Evolutionary conservation across 768 basidiomycete species (phyloP), one percentile per base, ranked within the genome.

Genomic region (Trichaptum fuscoviolaceum): DNA sequence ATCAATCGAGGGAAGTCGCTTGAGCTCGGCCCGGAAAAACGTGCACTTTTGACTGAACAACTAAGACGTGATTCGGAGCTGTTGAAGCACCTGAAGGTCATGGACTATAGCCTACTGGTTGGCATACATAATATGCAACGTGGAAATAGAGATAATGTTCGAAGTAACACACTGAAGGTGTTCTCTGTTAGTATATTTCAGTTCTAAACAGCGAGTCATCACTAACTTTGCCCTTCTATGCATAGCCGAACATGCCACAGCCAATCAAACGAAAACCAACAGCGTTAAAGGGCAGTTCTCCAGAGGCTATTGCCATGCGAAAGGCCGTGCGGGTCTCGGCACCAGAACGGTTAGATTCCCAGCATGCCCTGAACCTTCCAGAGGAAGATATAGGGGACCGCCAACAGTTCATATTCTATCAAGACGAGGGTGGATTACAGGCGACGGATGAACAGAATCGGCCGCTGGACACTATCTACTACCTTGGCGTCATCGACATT

Each of bases 401-500:
- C 35, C 77, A 84, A 26, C 85, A 92, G 66, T 94, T 96, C 74
- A 76, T 98, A 27, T 99, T 99, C 77, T 98, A 97, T 74, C 93
- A 96, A 71, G 96, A 99, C 73, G 97, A 99, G 71, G 95, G 95
- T 15, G 97, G 97, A 0, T 74, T 96, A 58, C 84, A 91, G 35
- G 93, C 95, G 36, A 97, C 96, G 20, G 88, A 96, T 75, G 96
- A 98, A 71, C 77, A 76, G 9, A 96, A 99, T 75, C 81, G 84
- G 23, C 76, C 82, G 1, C 76, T 89, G 77, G 89, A 90, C 69
- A 86, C 86, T 61, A 90, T 97, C 65, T 97, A 96, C 76, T 98
- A 98, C 76, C 81, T 98, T 9, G 96, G 97, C 25, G 85, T 99
- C 64, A 99, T 99, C 73, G 97, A 99, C 77, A 99, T 98, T 69